Evolutionary conservation across 805 yeast genomes (phyloP).

Genomic region (Vanderwaltozyma yarrowii): DNA sequence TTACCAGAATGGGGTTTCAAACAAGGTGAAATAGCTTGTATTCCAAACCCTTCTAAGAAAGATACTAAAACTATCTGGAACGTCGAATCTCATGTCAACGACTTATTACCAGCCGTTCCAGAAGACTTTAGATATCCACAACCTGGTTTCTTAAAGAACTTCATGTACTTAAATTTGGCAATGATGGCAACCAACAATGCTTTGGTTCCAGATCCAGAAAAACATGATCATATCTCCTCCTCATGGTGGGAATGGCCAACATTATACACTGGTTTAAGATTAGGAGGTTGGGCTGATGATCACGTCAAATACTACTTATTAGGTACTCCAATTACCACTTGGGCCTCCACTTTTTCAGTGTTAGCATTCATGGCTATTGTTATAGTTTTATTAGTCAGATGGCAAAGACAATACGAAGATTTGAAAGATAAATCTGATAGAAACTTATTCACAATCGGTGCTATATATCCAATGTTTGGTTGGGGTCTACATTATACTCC

Average conservation of each 20-base stretch:
- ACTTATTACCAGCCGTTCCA: slow-evolving; percentile 44
- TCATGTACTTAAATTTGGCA: slow-evolving; percentile 64
- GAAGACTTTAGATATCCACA: slow-evolving; percentile 42
- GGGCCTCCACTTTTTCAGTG: slow-evolving; percentile 61
- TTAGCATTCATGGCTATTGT: slow-evolving; percentile 41
- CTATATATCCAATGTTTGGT: slow-evolving; percentile 71
- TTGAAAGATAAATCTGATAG: slow-evolving; percentile 12
- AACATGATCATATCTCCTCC: slow-evolving; percentile 61
- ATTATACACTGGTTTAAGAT: slow-evolving; percentile 61
- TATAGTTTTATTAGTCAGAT: slow-evolving; percentile 34
- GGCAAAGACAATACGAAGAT: slow-evolving; percentile 65
- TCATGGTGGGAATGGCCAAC: slow-evolving; percentile 89
- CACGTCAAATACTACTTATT: slow-evolving; percentile 55
- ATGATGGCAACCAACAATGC: slow-evolving; percentile 93
- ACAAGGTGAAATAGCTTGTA: slow-evolving; percentile 72
- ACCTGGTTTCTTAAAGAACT: slow-evolving; percentile 65
- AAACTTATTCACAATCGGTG: slow-evolving; percentile 53
- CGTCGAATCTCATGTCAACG: slow-evolving; percentile 60
- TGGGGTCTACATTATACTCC: slow-evolving; percentile 90
- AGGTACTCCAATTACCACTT: slow-evolving; percentile 71
- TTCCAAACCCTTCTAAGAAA: slow-evolving; percentile 49
- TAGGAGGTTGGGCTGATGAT: slow-evolving; percentile 66
- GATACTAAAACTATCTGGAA: slow-evolving; percentile 89
- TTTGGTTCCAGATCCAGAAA: slow-evolving; percentile 67
- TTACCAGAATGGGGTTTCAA: slow-evolving; percentile 84